Evolutionary conservation across 164 flowering plant genomes (phyloP).

Genomic region (Platanus orientalis): DNA sequence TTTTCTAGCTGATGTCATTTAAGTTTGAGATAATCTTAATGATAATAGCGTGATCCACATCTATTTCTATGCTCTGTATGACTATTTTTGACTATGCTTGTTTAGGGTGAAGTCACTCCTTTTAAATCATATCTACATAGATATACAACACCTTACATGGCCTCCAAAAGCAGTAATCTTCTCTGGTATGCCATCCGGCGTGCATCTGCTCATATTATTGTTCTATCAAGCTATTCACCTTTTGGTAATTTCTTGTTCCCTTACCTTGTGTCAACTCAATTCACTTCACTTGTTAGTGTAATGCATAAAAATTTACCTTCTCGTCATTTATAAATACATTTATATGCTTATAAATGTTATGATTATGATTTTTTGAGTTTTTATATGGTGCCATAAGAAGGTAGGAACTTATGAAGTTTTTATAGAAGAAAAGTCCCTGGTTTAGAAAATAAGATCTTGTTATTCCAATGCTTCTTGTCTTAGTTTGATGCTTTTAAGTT

Average conservation of each 20-base stretch:
- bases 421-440: background rate
- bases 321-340: background rate
- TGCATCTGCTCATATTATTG: slow-evolving; percentile 94
- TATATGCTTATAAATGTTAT: background rate
- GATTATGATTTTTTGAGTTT: background rate
- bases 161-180: slow-evolving; percentile 70
- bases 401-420: background rate
- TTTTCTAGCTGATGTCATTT: background rate
- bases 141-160: slow-evolving; percentile 63
- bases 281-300: no score
- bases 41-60: background rate
- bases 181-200: slow-evolving; percentile 94
- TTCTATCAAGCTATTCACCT: slow-evolving; percentile 92
- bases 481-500: no score
- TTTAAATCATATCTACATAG: slow-evolving; percentile 69
- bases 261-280: background rate
- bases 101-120: slow-evolving; percentile 72
- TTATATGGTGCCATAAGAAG: background rate
- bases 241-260: slow-evolving; percentile 56
- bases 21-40: no score
- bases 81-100: slow-evolving; percentile 1
- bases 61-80: background rate
- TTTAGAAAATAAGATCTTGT: no score
- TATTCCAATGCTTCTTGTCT: no score
- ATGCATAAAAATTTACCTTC: no score